Evolutionary conservation across 768 basidiomycete species (phyloP), one percentile per base, ranked within the genome.

Genomic region (Rhodotorula diobovata): DNA sequence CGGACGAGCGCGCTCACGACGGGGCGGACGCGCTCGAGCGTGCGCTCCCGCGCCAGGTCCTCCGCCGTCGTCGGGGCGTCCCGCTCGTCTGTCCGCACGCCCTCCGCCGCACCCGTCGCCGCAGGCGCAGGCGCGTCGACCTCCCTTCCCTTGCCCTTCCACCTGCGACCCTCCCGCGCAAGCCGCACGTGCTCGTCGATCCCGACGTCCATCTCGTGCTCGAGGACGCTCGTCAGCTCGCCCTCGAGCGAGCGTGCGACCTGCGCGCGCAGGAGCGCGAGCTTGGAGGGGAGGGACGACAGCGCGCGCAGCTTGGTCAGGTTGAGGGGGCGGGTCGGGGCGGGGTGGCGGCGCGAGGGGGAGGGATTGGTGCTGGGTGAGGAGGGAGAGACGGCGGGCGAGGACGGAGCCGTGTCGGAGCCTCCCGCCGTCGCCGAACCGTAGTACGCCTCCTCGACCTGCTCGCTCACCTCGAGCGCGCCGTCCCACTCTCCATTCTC

Each of bases 401-500:
- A 60, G 67, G n/a, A 71, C 71, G 35, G 65, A 60, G 45, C 60
- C 14, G 65, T 6, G 37, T 37, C 23, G 41, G 43, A 8, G 25
- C 39, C 46, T 56, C 34, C 30, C 57, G 56, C 5, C 30, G 63
- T 25, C 21, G 64, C 53, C n/a, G 66, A 61, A 3, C 57, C 32
- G 21, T 61, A 43, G 59, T 71, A 71, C 35, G 66, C 67, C 59
- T 80, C 81, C 65, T 88, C 84, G 71, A 93, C 79, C 61, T 86
- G 84, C 59, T 90, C 87, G 48, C 91, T 85, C 28, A 93, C 83
- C 58, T 85, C 85, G 66, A 97, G 81, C 14, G 93, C 93, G 66
- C 90, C 89, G 23, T 86, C 86, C 90, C 91, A 97, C 74, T 96
- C 90, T 1, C 90, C 92, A 30, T 87, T 88, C 59, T 84, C 84